Percentiles rank a stretch among this genome's conserved stretches.
These are phyloP conservation scores for Aspergillus thermomutatus DNA, from an alignment of 2,329 filamentous ascomycete genomes.

Conservation along the genomic window DNA sequence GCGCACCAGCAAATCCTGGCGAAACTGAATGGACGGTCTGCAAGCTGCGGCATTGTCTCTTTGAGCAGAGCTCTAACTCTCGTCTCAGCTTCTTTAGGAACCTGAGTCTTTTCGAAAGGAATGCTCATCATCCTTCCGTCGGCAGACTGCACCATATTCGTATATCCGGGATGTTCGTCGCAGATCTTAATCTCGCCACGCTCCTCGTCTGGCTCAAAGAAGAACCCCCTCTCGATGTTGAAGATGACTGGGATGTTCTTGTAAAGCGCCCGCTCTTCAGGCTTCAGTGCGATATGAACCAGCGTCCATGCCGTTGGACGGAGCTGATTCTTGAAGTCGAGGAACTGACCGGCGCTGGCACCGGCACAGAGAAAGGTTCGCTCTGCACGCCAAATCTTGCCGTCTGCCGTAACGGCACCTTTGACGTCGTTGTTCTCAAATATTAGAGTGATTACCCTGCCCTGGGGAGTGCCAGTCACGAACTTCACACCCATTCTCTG, in stretches of 20 bases:
- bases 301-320: slow-evolving; percentile 47
- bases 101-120: slow-evolving; percentile 43
- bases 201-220: slow-evolving; percentile 47
- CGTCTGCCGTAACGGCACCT: slow-evolving; percentile 40
- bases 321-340: slow-evolving; percentile 47
- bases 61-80: slow-evolving; percentile 48
- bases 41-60: slow-evolving; percentile 53
- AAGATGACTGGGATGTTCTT: slow-evolving; percentile 45
- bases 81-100: slow-evolving; percentile 46
- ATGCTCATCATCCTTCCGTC: slow-evolving; percentile 29
- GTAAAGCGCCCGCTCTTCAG: slow-evolving; percentile 41
- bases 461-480: slow-evolving; percentile 39
- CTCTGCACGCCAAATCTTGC: slow-evolving; percentile 34
- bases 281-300: slow-evolving; percentile 44
- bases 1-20: slow-evolving; percentile 57
- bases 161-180: slow-evolving; percentile 56
- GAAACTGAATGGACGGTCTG: slow-evolving; percentile 48
- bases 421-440: slow-evolving; percentile 35
- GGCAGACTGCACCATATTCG: slow-evolving; percentile 39
- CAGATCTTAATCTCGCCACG: slow-evolving; percentile 36
- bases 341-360: slow-evolving; percentile 38
- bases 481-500: slow-evolving; percentile 45
- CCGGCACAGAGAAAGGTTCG: slow-evolving; percentile 44
- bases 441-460: slow-evolving; percentile 37
- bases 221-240: slow-evolving; percentile 47